Conservation (phyloP, 495 filamentous ascomycete genomes). For the Xylaria longipes region DNA sequence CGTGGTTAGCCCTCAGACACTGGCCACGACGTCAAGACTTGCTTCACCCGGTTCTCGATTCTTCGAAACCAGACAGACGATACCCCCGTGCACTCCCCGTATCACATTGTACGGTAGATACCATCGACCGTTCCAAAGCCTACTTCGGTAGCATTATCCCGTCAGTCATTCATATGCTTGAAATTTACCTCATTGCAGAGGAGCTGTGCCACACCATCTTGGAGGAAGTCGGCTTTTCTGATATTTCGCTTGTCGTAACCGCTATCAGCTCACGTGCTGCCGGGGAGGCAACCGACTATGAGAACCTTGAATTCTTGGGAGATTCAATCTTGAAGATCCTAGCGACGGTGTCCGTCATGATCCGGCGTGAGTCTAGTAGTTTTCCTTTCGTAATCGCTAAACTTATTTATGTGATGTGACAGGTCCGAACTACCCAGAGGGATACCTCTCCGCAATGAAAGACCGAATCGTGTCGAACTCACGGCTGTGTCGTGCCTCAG, state of each 20-base stretch:
- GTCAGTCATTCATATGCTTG: constrained; percentile 73
- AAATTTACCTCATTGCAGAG: constrained; percentile 67
- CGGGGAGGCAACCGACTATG: constrained; percentile 71
- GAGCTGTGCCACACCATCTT: constrained; percentile 68
- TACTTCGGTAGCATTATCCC: constrained; percentile 77
- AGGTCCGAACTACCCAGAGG: constrained; percentile 77
- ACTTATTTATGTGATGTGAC: constrained; percentile 15
- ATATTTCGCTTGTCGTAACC: constrained; percentile 66
- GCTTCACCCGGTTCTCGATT: constrained; percentile 52
- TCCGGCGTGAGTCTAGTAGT: constrained; percentile 48
- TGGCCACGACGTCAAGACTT: constrained; percentile 67
- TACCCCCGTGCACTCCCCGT: constrained; percentile 45
- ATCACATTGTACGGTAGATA: constrained; percentile 51
- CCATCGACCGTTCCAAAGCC: constrained; percentile 63
- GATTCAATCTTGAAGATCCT: constrained; percentile 85
- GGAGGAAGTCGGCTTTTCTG: constrained; percentile 56
- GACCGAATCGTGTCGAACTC: constrained; percentile 76
- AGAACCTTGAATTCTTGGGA: constrained; percentile 88
- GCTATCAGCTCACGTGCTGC: constrained; percentile 75
- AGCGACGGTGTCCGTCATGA: constrained; percentile 69
- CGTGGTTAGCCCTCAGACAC: constrained; percentile 56
- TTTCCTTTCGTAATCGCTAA: background rate
- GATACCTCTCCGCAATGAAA: constrained; percentile 72
- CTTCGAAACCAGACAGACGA: constrained; percentile 31
- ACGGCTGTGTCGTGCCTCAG: constrained; percentile 67